Conservation (phyloP, 164 flowering plant species). For the grape (Vitis vinifera) region DNA sequence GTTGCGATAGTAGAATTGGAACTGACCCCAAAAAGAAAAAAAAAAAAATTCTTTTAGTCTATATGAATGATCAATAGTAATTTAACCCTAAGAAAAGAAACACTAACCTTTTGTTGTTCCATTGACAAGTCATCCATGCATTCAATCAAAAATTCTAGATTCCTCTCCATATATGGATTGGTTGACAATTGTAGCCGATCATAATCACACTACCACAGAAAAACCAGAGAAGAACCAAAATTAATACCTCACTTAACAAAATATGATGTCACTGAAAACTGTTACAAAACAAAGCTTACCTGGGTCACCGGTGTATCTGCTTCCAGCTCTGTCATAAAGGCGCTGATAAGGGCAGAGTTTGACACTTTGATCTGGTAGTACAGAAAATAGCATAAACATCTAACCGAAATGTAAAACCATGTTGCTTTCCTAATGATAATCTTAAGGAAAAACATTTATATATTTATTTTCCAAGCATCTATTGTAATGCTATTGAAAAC, state of each 20-base stretch:
- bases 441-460: too few species aligned
- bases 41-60: background rate
- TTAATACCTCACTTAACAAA: too few species aligned
- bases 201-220: constrained; percentile 74
- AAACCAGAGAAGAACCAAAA: constrained; percentile 2
- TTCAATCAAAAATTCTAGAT: constrained; percentile 85
- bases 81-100: constrained; percentile 1
- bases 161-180: constrained; percentile 81
- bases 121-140: constrained; percentile 95
- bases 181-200: constrained; percentile 86
- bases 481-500: too few species aligned
- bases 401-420: too few species aligned
- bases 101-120: constrained; percentile 87
- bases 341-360: constrained; percentile 94
- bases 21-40: constrained; percentile 40
- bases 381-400: constrained; percentile 13
- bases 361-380: constrained; percentile 87
- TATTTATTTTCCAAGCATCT: too few species aligned
- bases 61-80: background rate
- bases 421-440: too few species aligned
- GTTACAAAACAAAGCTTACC: constrained; percentile 30
- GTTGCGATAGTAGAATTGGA: constrained; percentile 82
- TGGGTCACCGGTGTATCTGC: constrained; percentile 83
- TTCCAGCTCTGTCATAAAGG: constrained; percentile 93
- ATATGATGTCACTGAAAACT: too few species aligned